Evolutionary conservation across 371 early-diverging fungal species (phyloP).

Genomic region (Mucor irregularis): DNA sequence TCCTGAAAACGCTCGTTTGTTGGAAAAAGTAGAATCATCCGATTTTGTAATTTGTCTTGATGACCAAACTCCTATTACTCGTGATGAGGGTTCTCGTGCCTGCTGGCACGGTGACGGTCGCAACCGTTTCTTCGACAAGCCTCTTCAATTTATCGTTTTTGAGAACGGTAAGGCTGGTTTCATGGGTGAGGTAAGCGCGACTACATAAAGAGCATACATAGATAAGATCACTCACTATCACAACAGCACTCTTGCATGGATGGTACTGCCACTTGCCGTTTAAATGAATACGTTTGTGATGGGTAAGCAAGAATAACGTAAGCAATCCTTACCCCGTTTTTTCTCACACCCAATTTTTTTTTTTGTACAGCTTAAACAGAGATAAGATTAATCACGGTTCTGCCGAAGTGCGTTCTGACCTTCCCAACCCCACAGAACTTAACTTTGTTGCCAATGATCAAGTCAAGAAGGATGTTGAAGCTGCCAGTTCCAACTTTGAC

Average conservation of each 20-base stretch:
- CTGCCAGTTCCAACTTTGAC: constrained; percentile 73
- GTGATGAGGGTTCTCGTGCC: constrained; percentile 76
- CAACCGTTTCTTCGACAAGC: constrained; percentile 95
- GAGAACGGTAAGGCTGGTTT: constrained; percentile 97
- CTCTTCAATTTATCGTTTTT: constrained; percentile 90
- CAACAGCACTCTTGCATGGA: constrained; percentile 91
- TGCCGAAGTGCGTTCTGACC: constrained; percentile 41
- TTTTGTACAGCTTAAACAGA: constrained; percentile 21
- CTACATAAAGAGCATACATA: background rate
- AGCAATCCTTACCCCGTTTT: background rate
- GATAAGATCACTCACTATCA: background rate
- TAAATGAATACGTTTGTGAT: constrained; percentile 69
- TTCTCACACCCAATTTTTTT: background rate
- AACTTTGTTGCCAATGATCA: constrained; percentile 65
- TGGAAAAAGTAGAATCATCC: constrained; percentile 82
- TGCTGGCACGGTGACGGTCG: constrained; percentile 95
- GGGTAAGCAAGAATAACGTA: constrained; percentile 28
- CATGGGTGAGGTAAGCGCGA: constrained; percentile 77
- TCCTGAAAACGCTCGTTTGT: constrained; percentile 63
- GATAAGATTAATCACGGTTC: constrained; percentile 67
- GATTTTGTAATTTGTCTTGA: constrained; percentile 89
- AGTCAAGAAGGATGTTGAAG: constrained; percentile 55
- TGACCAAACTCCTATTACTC: constrained; percentile 77
- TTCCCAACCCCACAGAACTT: constrained; percentile 69
- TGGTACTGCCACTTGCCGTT: constrained; percentile 85